Conservation (phyloP, 768 basidiomycete species). For the Agrocybe pediades region DNA sequence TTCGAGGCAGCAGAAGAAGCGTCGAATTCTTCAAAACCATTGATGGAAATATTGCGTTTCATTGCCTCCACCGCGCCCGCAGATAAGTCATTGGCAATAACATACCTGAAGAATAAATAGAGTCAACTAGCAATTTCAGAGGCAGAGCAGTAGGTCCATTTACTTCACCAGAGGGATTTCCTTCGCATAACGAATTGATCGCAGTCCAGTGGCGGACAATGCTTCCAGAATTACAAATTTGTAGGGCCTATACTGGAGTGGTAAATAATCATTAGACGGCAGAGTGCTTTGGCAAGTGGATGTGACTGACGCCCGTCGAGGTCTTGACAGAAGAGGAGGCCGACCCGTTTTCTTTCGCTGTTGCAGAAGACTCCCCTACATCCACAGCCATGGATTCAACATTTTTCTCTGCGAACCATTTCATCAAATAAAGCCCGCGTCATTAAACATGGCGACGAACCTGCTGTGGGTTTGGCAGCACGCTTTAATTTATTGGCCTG, state of each 20-base stretch:
- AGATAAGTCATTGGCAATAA: slow-evolving; percentile 94
- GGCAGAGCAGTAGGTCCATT: slow-evolving; percentile 19
- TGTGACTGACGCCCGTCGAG: neutral
- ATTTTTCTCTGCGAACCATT: neutral
- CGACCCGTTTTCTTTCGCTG: neutral
- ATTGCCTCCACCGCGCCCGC: slow-evolving; percentile 83
- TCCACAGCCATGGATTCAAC: neutral
- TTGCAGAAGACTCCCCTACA: neutral
- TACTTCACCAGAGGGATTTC: slow-evolving; percentile 93
- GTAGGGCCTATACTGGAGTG: slow-evolving; percentile 51
- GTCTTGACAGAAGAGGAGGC: neutral
- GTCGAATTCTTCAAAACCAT: slow-evolving; percentile 56
- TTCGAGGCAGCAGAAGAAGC: slow-evolving; percentile 22
- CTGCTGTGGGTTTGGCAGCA: slow-evolving; percentile 31
- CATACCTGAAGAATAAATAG: slow-evolving; percentile 54
- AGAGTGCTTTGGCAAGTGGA: too few species aligned
- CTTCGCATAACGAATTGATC: slow-evolving; percentile 96
- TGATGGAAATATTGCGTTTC: slow-evolving; percentile 81
- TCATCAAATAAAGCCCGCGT: neutral
- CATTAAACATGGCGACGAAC: slow-evolving; percentile 3
- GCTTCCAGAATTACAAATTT: slow-evolving; percentile 88
- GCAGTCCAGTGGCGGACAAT: slow-evolving; percentile 92
- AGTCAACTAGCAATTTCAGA: slow-evolving; percentile 9
- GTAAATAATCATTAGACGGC: neutral
- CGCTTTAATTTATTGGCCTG: slow-evolving; percentile 44